Base-by-base conservation (phyloP, 2,329 filamentous ascomycete genomes). In the Trichoderma atroviride region DNA sequence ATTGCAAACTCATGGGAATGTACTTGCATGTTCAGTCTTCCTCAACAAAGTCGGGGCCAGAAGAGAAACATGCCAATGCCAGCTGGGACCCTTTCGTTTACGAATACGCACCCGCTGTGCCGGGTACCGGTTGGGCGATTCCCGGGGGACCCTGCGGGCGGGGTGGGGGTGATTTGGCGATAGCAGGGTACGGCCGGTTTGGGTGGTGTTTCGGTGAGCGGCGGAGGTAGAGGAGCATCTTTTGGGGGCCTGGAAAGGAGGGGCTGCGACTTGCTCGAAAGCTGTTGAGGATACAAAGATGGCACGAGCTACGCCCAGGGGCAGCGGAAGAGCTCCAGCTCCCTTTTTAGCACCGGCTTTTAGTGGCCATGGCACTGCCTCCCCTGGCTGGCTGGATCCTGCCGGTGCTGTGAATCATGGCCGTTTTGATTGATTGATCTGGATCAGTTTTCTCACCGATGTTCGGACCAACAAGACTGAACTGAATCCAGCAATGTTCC, bases 101-200 rank as follows among this genome's bases (percentile, higher is more conserved):
- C 63, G 63, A 67, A 67, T 67, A 67, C 63, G 63, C 63, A 58
- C 63, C 63, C 63, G 55, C 22, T 43, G 22, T 50, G 24, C 63
- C 63, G 63, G 63, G 37, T 31, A 58, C 56, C 63, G 37, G 53
- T 66, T 56, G 53, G 37, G 52, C 53, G 63, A 57, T 66, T 66
- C 63, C 63, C 40, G 40, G 63, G 63, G 56, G 56, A 16, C 19
- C 33, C 56, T 65, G 33, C 33, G 27, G 52, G 40, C 40, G 52
- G 55, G 55, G 16, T 43, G 43, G 29, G 43, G 29, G 61, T 7
- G 22, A 5, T 5, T 47, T 24, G 1, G n/a, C n/a, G 47, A 50
- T 50, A 50, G 11, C n/a, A 24, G 22, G 47, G 22, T 50, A 50
- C 47, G 9, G 22, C 10, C 2, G 47, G 3, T 13, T 50, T 50